Conservation (phyloP, 208 protist genomes). For the Leishmania aethiopica region DNA sequence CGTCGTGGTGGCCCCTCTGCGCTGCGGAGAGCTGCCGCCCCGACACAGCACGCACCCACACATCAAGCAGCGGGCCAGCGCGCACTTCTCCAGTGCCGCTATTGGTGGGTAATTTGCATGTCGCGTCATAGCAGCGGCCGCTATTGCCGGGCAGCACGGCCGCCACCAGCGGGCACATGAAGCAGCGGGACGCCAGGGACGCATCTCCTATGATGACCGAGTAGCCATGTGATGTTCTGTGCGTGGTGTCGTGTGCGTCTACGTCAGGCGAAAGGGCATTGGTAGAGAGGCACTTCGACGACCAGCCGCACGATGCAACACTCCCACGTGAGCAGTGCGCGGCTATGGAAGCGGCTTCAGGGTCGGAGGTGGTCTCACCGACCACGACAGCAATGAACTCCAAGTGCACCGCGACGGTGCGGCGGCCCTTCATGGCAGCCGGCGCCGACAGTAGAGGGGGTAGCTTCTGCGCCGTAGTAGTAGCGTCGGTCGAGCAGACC, state of each 20-base stretch:
- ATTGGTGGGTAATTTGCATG: neutral
- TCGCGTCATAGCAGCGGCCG: neutral
- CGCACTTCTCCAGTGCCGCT: neutral
- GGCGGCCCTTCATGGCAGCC: neutral
- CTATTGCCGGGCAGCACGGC: neutral
- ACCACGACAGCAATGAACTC: neutral
- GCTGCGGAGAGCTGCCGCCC: neutral
- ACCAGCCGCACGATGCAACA: constrained; percentile 17
- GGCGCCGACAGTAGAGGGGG: neutral
- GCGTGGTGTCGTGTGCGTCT: neutral
- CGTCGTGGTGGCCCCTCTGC: neutral
- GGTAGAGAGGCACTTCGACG: neutral
- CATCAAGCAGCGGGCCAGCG: constrained; percentile 16
- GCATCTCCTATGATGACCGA: constrained; percentile 16
- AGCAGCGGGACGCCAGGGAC: constrained; percentile 12
- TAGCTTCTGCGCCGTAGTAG: neutral
- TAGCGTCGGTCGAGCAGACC: neutral
- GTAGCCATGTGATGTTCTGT: constrained; percentile 8
- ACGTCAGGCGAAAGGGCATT: neutral
- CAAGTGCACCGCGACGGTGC: neutral
- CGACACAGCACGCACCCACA: constrained; percentile 23
- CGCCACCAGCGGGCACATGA: constrained; percentile 22
- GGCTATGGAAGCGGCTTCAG: neutral
- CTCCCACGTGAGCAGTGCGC: constrained; percentile 5
- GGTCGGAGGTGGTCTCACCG: neutral